Evolutionary conservation across 2,329 filamentous ascomycete genomes (phyloP).

Genomic region (Zymoseptoria ardabiliae): DNA sequence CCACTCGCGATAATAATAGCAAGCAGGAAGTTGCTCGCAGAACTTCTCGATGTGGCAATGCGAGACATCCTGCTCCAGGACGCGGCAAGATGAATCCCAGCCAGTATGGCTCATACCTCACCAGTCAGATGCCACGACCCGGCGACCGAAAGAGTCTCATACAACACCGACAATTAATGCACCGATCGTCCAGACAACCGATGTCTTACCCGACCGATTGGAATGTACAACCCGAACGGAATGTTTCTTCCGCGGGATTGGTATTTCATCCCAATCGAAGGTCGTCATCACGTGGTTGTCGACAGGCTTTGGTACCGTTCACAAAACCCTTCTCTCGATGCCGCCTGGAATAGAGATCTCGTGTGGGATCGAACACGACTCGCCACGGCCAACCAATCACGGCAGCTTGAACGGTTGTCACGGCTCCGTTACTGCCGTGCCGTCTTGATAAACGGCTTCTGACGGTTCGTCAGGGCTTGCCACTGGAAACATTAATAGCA

Average conservation of each 20-base stretch:
- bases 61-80: neutral
- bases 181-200: neutral
- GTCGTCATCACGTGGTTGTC: neutral
- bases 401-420: neutral
- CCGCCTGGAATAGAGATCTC: neutral
- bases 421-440: neutral
- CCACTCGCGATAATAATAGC: neutral
- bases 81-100: neutral
- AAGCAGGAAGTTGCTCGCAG: neutral
- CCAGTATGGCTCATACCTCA: neutral
- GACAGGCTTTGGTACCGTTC: neutral
- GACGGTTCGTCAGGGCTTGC: neutral
- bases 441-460: neutral
- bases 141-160: neutral
- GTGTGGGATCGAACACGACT: neutral
- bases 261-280: neutral
- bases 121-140: neutral
- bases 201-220: neutral
- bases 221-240: neutral
- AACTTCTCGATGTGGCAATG: neutral
- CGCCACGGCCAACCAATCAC: neutral
- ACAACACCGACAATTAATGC: neutral
- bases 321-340: neutral
- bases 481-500: neutral
- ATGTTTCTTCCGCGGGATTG: neutral